These are phyloP conservation scores for Echria macrotheca DNA, from an alignment of 495 filamentous ascomycete genomes.

Conservation along the genomic window DNA sequence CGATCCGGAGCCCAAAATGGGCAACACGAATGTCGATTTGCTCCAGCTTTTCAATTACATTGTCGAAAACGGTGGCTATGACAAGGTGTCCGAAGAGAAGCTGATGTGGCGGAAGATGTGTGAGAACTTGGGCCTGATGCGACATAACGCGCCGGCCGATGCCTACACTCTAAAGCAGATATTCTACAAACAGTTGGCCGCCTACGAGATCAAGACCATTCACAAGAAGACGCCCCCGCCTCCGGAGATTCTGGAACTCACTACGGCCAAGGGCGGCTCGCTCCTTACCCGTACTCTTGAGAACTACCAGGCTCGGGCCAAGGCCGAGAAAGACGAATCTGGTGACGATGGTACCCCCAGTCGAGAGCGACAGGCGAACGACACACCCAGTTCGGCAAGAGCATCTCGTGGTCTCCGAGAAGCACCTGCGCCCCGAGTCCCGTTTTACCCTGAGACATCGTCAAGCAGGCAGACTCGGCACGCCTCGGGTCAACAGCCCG, in stretches of 20 bases:
- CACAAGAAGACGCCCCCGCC: slow-evolving; percentile 72
- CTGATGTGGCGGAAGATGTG: slow-evolving; percentile 72
- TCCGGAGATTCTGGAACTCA: slow-evolving; percentile 71
- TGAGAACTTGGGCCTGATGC: slow-evolving; percentile 54
- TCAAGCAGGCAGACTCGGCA: slow-evolving; percentile 55
- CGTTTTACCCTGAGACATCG: slow-evolving; percentile 74
- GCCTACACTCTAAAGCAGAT: slow-evolving; percentile 73
- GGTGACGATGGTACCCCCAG: slow-evolving; percentile 60
- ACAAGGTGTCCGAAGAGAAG: slow-evolving; percentile 72
- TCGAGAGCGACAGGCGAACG: slow-evolving; percentile 55
- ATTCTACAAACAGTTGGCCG: slow-evolving; percentile 78
- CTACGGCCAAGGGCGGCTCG: slow-evolving; percentile 68
- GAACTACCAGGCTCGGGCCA: slow-evolving; percentile 52
- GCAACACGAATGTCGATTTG: slow-evolving; percentile 63
- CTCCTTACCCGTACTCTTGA: slow-evolving; percentile 71
- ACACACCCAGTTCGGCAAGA: slow-evolving; percentile 51
- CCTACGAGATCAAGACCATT: slow-evolving; percentile 70
- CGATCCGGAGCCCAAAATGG: slow-evolving; percentile 69
- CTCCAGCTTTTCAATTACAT: slow-evolving; percentile 66
- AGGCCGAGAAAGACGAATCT: slow-evolving; percentile 46
- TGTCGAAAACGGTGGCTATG: slow-evolving; percentile 68
- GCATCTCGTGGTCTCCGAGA: slow-evolving; percentile 68
- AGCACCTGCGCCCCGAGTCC: slow-evolving; percentile 68
- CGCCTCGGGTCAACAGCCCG: slow-evolving; percentile 40
- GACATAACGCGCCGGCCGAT: slow-evolving; percentile 60